These are phyloP conservation scores for Paraurostyla sp. DNA, from an alignment of 73 alveolate species.

Conservation along the genomic window DNA sequence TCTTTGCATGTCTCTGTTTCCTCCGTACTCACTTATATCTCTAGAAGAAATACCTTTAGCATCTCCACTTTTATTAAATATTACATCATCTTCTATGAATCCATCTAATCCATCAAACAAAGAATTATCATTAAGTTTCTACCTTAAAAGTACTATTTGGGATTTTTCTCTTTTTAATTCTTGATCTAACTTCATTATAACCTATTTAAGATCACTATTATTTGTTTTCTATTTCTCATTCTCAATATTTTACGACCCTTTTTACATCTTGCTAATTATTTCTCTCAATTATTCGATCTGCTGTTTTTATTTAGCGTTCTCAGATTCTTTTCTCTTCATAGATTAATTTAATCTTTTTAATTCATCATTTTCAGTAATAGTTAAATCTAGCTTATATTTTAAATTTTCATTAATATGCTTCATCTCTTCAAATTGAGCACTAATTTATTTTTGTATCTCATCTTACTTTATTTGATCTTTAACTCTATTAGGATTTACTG, in stretches of 20 bases:
- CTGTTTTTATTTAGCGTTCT: not conserved
- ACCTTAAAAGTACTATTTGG: not conserved
- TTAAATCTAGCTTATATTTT: constrained; percentile 1
- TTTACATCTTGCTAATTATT: not conserved
- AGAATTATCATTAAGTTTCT: constrained; percentile 19
- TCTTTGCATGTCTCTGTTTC: not conserved
- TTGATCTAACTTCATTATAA: not conserved
- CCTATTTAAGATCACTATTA: constrained; percentile 19
- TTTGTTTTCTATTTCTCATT: not conserved
- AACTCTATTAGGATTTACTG: not conserved
- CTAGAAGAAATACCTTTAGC: not conserved
- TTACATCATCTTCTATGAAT: constrained; percentile 7
- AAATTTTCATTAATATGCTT: constrained; percentile 12
- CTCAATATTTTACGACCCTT: not conserved
- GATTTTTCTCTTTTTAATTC: constrained; percentile 43
- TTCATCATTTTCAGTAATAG: constrained; percentile 6
- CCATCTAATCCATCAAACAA: constrained; percentile 46
- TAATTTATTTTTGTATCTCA: not conserved
- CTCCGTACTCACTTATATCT: not conserved
- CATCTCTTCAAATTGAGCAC: not conserved
- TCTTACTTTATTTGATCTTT: not conserved
- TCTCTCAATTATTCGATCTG: constrained; percentile 6
- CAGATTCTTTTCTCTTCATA: not conserved
- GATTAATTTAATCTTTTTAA: not conserved
- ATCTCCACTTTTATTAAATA: not conserved